A percentile compares a stretch with the other conserved stretches of the same genome.
phyloP scores from a whole-genome alignment of 2,329 filamentous ascomycete species.

The Talaromyces amestolkiae region DNA sequence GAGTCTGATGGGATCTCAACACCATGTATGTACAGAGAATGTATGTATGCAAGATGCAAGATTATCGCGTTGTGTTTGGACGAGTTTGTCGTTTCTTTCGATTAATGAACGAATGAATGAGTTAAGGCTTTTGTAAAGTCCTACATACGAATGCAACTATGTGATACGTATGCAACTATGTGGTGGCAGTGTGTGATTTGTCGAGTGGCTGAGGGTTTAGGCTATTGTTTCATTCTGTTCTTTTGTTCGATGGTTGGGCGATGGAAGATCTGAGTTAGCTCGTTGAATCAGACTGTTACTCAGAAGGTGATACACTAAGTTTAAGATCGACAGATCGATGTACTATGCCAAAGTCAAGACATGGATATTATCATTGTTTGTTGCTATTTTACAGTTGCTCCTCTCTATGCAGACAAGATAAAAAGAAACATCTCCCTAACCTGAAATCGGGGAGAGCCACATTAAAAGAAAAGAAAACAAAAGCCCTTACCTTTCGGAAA shows the following conservation, averaged over 20 bases:
- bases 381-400: conserved; percentile 19
- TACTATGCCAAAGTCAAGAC: conserved; percentile 4
- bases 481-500: not conserved
- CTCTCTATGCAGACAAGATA: conserved; percentile 18
- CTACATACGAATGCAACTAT: conserved; percentile 3
- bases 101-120: not conserved
- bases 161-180: conserved; percentile 7
- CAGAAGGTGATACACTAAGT: not conserved
- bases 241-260: not conserved
- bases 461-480: not conserved
- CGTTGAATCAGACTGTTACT: not conserved
- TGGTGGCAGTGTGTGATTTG: conserved; percentile 6
- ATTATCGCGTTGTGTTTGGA: not conserved
- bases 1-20: not conserved
- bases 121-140: not conserved
- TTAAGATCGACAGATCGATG: no score
- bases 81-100: not conserved
- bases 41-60: not conserved
- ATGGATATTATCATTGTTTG: conserved; percentile 4
- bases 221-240: not conserved
- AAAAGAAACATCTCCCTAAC: conserved; percentile 3
- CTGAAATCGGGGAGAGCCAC: conserved; percentile 1
- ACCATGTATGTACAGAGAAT: not conserved
- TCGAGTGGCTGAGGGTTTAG: not conserved
- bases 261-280: not conserved